phyloP scores from a whole-genome alignment of 2,329 filamentous ascomycete species.

The Ceratocystis papillata region DNA sequence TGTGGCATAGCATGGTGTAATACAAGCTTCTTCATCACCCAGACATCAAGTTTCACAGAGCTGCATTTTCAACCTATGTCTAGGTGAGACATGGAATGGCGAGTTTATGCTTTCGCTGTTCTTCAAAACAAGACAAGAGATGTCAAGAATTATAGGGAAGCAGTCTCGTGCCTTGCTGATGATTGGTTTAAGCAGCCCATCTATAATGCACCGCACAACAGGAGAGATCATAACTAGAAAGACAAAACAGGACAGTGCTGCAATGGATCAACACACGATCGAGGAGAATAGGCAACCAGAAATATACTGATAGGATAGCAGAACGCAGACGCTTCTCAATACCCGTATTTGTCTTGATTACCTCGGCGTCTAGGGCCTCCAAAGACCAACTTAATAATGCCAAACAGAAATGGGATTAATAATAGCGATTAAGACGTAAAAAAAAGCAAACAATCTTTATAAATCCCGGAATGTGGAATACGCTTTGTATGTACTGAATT shows the following conservation, averaged over 20 bases:
- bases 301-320: no score
- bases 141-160: neutral
- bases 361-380: neutral
- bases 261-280: no score
- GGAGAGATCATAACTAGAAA: no score
- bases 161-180: neutral
- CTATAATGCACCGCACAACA: no score
- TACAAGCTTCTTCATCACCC: neutral
- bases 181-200: no score
- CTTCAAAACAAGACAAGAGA: neutral
- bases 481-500: slow-evolving; percentile 9
- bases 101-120: neutral
- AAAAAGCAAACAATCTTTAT: neutral
- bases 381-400: neutral
- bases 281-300: no score
- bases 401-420: neutral
- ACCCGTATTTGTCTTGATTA: neutral
- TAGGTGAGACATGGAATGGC: neutral
- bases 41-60: neutral
- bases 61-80: neutral
- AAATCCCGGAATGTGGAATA: neutral
- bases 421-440: neutral
- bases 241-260: no score
- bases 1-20: neutral
- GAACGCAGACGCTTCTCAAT: no score